Percentiles rank a stretch among this genome's conserved stretches.
Evolutionary conservation across 139 green algal species (phyloP).

Genomic region (Zygnema circumcarinatum): DNA sequence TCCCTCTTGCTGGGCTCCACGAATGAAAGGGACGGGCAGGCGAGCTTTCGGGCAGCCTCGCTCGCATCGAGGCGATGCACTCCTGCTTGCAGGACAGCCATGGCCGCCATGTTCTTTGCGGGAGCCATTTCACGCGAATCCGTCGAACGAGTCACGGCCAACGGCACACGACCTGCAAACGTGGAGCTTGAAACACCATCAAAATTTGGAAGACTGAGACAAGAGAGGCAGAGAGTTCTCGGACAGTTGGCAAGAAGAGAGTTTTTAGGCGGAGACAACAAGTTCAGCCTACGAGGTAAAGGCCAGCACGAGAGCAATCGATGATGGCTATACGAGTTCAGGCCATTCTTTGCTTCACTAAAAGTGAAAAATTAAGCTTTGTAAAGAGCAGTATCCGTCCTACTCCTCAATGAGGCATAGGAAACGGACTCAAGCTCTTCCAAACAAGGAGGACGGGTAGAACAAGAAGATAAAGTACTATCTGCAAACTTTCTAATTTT

Average conservation of each 20-base stretch:
- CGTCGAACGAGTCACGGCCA: background rate
- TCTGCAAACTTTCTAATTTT: too few species aligned
- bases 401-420: too few species aligned
- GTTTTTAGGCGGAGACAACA: background rate
- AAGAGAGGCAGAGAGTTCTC: background rate
- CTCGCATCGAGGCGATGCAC: conserved; percentile 27
- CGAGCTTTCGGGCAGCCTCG: conserved; percentile 28
- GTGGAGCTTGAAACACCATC: too few species aligned
- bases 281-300: background rate
- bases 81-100: conserved; percentile 9
- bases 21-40: conserved; percentile 47
- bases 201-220: background rate
- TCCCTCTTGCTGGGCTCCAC: conserved; percentile 17
- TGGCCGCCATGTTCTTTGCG: conserved; percentile 23
- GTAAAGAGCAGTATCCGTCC: too few species aligned
- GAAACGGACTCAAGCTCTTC: too few species aligned
- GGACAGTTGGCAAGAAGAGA: background rate
- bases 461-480: too few species aligned
- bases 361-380: too few species aligned
- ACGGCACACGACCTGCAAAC: too few species aligned
- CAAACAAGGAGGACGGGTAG: too few species aligned
- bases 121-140: background rate
- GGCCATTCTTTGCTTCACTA: too few species aligned
- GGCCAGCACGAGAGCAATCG: background rate
- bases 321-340: too few species aligned